phyloP scores from a whole-genome alignment of 1,284 basidiomycete genomes.

The Fomitopsis betulina region DNA sequence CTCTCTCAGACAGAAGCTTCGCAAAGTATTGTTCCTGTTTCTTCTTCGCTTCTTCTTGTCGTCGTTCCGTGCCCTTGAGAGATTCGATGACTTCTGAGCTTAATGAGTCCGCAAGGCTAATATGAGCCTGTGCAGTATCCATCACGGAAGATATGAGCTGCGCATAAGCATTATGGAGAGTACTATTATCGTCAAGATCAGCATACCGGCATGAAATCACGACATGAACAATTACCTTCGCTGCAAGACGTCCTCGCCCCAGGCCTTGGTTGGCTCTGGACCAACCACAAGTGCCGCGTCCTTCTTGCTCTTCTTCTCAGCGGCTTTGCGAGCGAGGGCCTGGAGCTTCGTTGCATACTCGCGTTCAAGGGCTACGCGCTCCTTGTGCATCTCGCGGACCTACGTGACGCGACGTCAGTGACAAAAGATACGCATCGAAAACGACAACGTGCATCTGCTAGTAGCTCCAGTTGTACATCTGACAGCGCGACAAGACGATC shows the following conservation, averaged over 20 bases:
- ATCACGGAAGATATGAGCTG: constrained; percentile 59
- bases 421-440: constrained; percentile 3
- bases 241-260: constrained; percentile 46
- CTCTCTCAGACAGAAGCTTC: constrained; percentile 66
- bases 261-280: constrained; percentile 60
- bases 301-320: constrained; percentile 64
- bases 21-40: constrained; percentile 72
- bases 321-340: constrained; percentile 56
- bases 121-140: constrained; percentile 63
- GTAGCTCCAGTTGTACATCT: constrained; percentile 59
- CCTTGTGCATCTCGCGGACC: constrained; percentile 69
- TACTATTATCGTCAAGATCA: constrained; percentile 37
- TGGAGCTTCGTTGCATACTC: constrained; percentile 74
- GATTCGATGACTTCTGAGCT: constrained; percentile 58
- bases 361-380: constrained; percentile 62
- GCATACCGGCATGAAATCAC: neutral
- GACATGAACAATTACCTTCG: constrained; percentile 42
- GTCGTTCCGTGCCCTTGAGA: constrained; percentile 55
- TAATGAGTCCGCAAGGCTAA: constrained; percentile 59
- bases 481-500: constrained; percentile 38
- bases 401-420: constrained; percentile 21
- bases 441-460: constrained; percentile 49
- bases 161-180: constrained; percentile 62
- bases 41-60: constrained; percentile 63
- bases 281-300: constrained; percentile 56